Conservation (phyloP, 1,284 basidiomycete species). For the Ceratobasidium sp. region DNA sequence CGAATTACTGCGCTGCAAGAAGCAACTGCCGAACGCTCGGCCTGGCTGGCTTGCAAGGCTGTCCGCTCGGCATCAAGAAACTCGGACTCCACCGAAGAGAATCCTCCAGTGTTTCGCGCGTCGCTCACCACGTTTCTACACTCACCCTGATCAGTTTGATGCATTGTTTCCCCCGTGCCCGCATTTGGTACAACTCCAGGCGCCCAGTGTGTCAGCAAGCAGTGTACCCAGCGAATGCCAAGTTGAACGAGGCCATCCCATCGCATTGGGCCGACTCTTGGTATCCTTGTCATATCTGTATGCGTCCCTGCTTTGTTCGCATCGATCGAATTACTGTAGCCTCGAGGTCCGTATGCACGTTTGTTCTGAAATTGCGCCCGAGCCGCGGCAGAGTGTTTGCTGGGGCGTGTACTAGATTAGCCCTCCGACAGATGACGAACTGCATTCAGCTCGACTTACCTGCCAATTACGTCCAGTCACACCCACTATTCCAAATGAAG, state of each 20-base stretch:
- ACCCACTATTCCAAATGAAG: not conserved
- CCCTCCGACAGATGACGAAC: not conserved
- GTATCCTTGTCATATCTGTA: not conserved
- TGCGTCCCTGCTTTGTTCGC: no score
- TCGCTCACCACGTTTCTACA: not conserved
- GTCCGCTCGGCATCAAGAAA: not conserved
- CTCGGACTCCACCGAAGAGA: not conserved
- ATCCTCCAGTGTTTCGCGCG: no score
- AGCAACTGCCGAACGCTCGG: not conserved
- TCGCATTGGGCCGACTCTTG: not conserved
- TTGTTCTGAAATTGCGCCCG: not conserved
- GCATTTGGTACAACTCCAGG: not conserved
- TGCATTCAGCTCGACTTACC: not conserved
- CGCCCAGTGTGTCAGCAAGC: not conserved
- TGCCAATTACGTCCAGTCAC: not conserved
- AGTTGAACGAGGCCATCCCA: not conserved
- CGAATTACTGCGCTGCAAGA: not conserved
- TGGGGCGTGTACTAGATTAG: not conserved
- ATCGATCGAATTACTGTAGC: no score
- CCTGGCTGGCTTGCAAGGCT: not conserved
- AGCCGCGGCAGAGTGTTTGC: not conserved
- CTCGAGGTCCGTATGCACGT: conserved; percentile 1
- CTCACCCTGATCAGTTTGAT: not conserved
- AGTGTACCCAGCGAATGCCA: not conserved
- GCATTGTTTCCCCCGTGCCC: no score